Base-by-base conservation (phyloP, 1,284 basidiomycete genomes). In the Inonotus hispidus region DNA sequence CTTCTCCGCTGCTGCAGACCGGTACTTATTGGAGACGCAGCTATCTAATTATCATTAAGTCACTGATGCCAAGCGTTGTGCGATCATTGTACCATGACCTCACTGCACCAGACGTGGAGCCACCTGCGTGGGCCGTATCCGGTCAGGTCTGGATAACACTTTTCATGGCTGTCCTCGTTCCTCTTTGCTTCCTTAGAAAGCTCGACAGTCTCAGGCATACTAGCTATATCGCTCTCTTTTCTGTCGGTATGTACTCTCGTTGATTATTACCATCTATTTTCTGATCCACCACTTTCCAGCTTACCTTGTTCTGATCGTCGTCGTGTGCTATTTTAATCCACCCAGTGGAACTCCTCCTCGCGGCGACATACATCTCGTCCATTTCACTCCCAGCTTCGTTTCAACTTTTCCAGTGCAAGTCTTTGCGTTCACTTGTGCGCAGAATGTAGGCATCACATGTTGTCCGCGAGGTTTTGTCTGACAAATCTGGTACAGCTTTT, bases 371-470 rank as follows among this genome's bases (percentile, higher is more conserved):
- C 78, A 79, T 64, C 73, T 85, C n/a, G 79, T 90, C 63, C 82
- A 84, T 66, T 84, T 92, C 66, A 90, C 90, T 6, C 82, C 93
- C 7, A 83, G 79, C 60, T 90, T 96, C 68, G 78, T 98, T 14
- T 85, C 90, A 23, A 94, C 84, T 29, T 93, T 93, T 77, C 96
- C 94, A 0, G 93, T 99, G 8, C 95, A 98, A 73, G 92, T 98
- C 1, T 97, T 98, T 74, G 92, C 93, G 8, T 95, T 88, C 71
- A 95, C 93, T 3, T 95, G 93, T 69, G 82, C 90, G 14, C 92
- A 95, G 78, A 95, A 96, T 69, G 93, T 94, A 71, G 67, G 85
- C 71, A 14, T 29, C 56, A 53, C 41, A 7, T 43, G 7, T 21
- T n/a, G 19, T 64, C 53, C 59, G 27, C 53, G 32, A 47, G 10